Base-by-base conservation (phyloP, 805 yeast species). In the Blastobotrys robertii region DNA sequence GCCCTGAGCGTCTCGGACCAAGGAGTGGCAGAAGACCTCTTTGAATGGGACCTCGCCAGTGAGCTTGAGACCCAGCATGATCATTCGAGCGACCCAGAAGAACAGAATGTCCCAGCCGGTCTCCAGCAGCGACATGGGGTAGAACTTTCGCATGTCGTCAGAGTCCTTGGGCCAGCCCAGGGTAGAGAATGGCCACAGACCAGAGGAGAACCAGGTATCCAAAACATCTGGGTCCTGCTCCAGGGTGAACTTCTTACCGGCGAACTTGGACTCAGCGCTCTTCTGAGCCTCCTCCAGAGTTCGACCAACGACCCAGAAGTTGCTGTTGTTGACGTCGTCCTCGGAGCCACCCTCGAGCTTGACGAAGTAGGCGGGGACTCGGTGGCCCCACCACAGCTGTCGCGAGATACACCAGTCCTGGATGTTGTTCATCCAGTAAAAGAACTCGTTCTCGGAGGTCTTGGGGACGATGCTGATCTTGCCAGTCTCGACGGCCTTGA, bases 401-500 rank as follows among this genome's bases (percentile, higher is more conserved):
- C 98, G 84, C 14, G 97, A 92, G 50, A 92, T 86, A 79, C 98
- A 92, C 98, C 98, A 92, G 68, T 92, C 98, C 70, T 92, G 97
- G 53, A 88, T 83, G 66, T 86, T 84, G 60, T 81, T 92, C 65
- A 90, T 70, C 98, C 98, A 92, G 63, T 79, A 84, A 79, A 81
- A 83, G 66, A 81, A 92, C 68, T 92, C 98, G 49, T 82, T 76
- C 69, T 87, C 95, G 10, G 96, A 87, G 14, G 88, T 70, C 66
- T 83, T 81, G 54, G 98, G 98, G 43, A 79, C 69, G 57, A 92
- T 85, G 43, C 77, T 76, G 56, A 90, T 75, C 42, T 78, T 77
- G 51, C 97, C 97, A 31, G 72, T 70, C 64, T 76, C 77, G 47
- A 90, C 96, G 43, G 86, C 97, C 42, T 77, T 72, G 54, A 88